Evolutionary conservation across 1,284 basidiomycete species (phyloP), one percentile per base, ranked within the genome.

Genomic region (Xanthoconium separans): DNA sequence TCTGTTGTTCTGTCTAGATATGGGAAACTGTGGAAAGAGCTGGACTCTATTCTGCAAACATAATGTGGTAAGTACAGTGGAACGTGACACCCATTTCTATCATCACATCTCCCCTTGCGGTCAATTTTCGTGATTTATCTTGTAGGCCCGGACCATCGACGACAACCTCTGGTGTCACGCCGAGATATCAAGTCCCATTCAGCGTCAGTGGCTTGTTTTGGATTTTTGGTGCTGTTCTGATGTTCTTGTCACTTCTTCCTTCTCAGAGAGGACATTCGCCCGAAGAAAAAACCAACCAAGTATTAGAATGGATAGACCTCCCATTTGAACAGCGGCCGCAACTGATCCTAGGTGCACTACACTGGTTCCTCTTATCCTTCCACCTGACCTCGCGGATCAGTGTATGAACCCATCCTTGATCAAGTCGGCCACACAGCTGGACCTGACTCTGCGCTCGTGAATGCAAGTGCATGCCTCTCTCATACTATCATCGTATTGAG

Each of bases 21-120:
- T 95, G 93, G 93, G 90, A 91, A 64, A 93, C 91, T 0, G 89
- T 84, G 3, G 80, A 81, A 59, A 84, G 81, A 58, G 82, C 84
- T 18, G 85, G 85, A 0, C 66, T 92, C 30, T 77, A 80, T 44
- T 86, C 89, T 11, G 91, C 89, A 2, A 91, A 92, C 58, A 75
- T 93, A 29, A 94, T 95, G 92, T 95, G 91, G 91, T 89, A 61
- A 44, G 82, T 76, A 27, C 45, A 11, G 16, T n/a, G 24, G n/a
- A 31, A 13, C 31, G 16, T 31, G 24, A 6, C 3, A 9, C 4
- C 30, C 11, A n/a, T 42, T 13, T 15, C 29, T 27, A 22, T 33
- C 20, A 22, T 29, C 9, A n/a, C 16, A 18, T 46, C n/a, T 39
- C 40, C 27, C 18, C n/a, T 42, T 33, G 24, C 24, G 6, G 24